Evolutionary conservation across 139 green algal genomes (phyloP).

Genomic region (Tetradesmus lagerheimii): DNA sequence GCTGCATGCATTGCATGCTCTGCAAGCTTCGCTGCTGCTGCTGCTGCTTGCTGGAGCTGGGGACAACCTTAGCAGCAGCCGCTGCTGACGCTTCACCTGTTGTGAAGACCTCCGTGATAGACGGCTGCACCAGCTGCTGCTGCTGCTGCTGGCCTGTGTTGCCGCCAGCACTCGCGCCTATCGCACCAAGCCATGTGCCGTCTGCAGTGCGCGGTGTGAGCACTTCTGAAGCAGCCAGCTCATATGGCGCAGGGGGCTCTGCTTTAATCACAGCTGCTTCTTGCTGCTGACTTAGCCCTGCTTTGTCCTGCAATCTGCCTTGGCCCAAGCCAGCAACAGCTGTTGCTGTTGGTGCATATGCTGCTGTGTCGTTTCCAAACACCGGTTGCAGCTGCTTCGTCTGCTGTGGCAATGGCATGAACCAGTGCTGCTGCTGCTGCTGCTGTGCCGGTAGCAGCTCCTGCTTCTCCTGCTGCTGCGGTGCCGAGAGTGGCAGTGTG

Average conservation of each 20-base stretch:
- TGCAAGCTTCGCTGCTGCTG: not conserved
- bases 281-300: not conserved
- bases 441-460: not conserved
- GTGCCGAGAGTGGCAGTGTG: not conserved
- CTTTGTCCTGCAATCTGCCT: too few relatives aligned
- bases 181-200: not conserved
- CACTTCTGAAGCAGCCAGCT: too few relatives aligned
- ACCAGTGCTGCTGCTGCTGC: not conserved
- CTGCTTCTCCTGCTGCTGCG: not conserved
- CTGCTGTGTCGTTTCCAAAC: not conserved
- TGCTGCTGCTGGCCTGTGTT: not conserved
- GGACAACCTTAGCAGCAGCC: too few relatives aligned
- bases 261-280: not conserved
- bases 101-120: not conserved
- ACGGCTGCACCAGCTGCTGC: not conserved
- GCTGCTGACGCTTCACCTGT: not conserved
- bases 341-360: not conserved
- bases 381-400: not conserved
- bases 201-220: too few relatives aligned
- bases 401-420: too few relatives aligned
- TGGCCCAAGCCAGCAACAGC: too few relatives aligned
- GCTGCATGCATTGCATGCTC: not conserved
- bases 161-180: too few relatives aligned
- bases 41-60: not conserved
- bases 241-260: too few relatives aligned